phyloP scores from a whole-genome alignment of 345 rosid genomes.

The Rhizophora mangle region DNA sequence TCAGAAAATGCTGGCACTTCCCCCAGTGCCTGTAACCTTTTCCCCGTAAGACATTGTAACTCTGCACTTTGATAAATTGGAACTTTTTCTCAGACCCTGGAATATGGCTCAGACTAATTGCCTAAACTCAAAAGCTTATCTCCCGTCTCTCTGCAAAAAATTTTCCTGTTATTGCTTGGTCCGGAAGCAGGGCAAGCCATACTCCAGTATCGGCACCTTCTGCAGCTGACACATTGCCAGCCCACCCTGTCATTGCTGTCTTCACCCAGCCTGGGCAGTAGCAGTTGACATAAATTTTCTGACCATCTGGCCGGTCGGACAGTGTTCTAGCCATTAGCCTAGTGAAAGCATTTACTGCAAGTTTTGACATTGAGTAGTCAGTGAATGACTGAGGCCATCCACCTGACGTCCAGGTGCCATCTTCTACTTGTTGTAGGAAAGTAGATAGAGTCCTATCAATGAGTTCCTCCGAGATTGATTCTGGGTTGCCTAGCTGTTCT shows the following conservation, averaged over 20 bases:
- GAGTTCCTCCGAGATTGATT: constrained; percentile 59
- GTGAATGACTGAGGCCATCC: constrained; percentile 89
- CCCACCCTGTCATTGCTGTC: constrained; percentile 96
- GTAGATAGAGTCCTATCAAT: constrained; percentile 53
- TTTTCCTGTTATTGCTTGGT: constrained; percentile 66
- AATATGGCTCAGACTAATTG: background rate
- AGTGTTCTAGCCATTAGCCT: constrained; percentile 61
- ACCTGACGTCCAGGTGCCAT: constrained; percentile 68
- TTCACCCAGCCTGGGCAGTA: constrained; percentile 98
- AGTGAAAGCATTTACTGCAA: constrained; percentile 78
- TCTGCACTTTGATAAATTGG: background rate
- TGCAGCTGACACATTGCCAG: constrained; percentile 76
- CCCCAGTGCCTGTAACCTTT: background rate
- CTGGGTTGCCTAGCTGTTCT: constrained; percentile 49
- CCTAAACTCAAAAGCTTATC: constrained; percentile 46
- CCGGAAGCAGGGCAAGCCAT: constrained; percentile 88
- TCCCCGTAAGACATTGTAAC: background rate
- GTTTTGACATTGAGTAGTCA: constrained; percentile 84
- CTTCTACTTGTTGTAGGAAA: constrained; percentile 77
- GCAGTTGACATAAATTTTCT: constrained; percentile 74
- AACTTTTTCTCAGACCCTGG: background rate
- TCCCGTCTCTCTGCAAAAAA: constrained; percentile 95
- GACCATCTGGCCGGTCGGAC: constrained; percentile 60
- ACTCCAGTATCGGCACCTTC: constrained; percentile 93
- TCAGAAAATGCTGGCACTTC: background rate